Conservation (phyloP, 106 monocot genomes). For the Dactylorhiza incarnata region DNA sequence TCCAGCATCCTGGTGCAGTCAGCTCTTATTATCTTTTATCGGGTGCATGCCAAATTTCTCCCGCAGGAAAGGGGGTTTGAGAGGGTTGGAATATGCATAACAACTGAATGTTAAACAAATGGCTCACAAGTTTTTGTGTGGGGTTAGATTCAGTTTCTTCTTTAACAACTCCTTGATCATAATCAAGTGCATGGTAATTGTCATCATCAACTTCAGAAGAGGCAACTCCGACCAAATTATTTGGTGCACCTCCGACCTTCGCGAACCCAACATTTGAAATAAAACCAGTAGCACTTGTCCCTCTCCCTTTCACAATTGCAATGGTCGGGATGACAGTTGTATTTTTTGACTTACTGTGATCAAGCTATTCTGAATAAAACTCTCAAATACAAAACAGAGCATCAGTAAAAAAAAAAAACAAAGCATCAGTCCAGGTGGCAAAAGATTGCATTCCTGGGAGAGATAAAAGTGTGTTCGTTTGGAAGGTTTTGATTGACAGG, state of each 20-base stretch:
- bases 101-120: constrained; percentile 60
- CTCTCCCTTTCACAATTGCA: constrained; percentile 27
- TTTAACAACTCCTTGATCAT: constrained; percentile 25
- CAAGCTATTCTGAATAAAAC: constrained; percentile 26
- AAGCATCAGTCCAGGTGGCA: constrained; percentile 14
- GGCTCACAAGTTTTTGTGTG: constrained; percentile 27
- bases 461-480: neutral
- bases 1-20: too few relatives aligned
- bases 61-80: too few relatives aligned
- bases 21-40: too few relatives aligned
- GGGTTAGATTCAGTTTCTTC: constrained; percentile 18
- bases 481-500: too few relatives aligned
- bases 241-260: constrained; percentile 37
- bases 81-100: too few relatives aligned
- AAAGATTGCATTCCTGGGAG: constrained; percentile 5
- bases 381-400: constrained; percentile 28
- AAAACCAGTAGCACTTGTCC: constrained; percentile 37
- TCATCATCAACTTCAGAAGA: constrained; percentile 21
- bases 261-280: constrained; percentile 51
- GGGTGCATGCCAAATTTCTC: too few relatives aligned
- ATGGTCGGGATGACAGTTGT: neutral
- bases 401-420: constrained; percentile 6
- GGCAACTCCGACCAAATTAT: constrained; percentile 18
- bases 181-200: neutral
- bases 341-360: constrained; percentile 3